phyloP scores from a whole-genome alignment of 2,329 filamentous ascomycete species.

The Alternaria triticimaculans region DNA sequence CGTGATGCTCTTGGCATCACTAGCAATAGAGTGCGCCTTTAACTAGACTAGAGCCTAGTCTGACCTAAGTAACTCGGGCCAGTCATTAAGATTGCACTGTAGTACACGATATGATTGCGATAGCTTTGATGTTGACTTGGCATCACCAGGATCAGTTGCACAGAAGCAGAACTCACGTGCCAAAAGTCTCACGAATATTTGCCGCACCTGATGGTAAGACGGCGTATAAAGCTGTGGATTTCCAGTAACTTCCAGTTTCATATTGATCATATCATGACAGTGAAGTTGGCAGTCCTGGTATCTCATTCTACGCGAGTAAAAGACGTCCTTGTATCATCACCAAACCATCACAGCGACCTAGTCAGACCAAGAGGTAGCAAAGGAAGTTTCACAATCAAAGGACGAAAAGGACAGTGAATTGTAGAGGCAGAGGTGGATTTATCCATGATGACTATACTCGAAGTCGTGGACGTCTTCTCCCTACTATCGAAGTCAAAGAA shows the following conservation, averaged over 20 bases:
- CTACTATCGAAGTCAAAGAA: neutral
- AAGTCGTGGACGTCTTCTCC: neutral
- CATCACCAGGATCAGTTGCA: neutral
- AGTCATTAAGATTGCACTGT: neutral
- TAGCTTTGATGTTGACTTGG: neutral
- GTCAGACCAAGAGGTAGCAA: neutral
- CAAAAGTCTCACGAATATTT: neutral
- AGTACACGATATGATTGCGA: neutral
- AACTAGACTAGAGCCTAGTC: neutral
- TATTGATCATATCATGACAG: neutral
- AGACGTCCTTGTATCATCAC: fast-evolving
- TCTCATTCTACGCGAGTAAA: neutral
- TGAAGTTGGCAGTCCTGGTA: neutral
- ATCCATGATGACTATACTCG: neutral
- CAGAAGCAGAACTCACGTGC: neutral
- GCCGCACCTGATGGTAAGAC: neutral
- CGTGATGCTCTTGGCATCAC: neutral
- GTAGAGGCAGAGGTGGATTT: neutral
- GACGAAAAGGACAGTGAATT: neutral
- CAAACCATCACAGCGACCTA: neutral
- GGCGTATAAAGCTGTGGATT: neutral
- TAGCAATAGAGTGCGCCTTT: neutral
- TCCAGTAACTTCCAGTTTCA: fast-evolving
- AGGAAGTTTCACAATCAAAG: neutral
- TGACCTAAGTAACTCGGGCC: neutral